phyloP scores from a whole-genome alignment of 306 rosid genomes.

The Cercis canadensis region DNA sequence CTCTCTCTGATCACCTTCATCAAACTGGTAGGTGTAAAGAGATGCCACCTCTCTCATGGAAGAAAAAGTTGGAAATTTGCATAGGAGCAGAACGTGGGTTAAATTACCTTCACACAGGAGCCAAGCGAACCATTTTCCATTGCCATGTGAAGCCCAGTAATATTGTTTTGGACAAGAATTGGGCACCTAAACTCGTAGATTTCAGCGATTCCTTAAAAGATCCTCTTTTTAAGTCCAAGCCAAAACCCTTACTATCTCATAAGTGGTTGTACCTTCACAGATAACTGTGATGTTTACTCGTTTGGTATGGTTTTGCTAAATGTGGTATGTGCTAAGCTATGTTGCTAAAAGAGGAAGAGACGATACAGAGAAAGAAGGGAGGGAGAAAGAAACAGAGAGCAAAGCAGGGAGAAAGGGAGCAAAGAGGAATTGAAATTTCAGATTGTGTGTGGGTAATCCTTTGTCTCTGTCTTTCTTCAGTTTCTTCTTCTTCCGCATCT shows the following conservation, averaged over 20 bases:
- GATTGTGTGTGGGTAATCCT: no score
- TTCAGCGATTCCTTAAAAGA: background rate
- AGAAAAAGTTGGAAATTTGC: slow-evolving; percentile 38
- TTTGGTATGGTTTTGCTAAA: slow-evolving; percentile 33
- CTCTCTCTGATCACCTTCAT: background rate
- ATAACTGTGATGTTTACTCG: slow-evolving; percentile 28
- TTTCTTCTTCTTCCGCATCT: no score
- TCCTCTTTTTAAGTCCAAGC: background rate
- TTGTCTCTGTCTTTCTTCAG: no score
- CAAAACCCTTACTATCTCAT: no score
- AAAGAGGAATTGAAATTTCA: no score
- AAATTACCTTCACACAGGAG: slow-evolving; percentile 43
- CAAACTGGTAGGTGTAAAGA: no score
- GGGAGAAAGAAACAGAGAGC: no score
- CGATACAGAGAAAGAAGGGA: no score
- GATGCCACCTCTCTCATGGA: slow-evolving; percentile 22
- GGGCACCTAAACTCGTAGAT: slow-evolving; percentile 17
- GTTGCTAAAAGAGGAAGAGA: no score
- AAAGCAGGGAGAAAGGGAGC: no score
- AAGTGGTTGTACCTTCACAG: no score
- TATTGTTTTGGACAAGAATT: slow-evolving; percentile 30
- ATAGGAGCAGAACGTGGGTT: slow-evolving; percentile 34
- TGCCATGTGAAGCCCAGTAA: background rate
- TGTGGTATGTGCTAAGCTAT: background rate
- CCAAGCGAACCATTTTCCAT: slow-evolving; percentile 20